Evolutionary conservation across 768 basidiomycete genomes (phyloP).

Genomic region (Phylloporus scabripes): DNA sequence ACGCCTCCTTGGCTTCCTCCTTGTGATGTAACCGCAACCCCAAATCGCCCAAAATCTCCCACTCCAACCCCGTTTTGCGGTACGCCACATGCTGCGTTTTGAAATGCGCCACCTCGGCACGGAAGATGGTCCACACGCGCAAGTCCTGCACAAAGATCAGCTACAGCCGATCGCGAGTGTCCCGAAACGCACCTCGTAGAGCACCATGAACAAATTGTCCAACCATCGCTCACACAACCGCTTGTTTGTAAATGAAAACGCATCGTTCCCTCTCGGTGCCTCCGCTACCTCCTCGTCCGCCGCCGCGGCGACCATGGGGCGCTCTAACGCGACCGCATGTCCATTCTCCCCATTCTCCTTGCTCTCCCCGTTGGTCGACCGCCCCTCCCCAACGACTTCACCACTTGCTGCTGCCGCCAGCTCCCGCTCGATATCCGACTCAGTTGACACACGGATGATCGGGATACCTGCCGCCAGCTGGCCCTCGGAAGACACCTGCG

Average conservation of each 20-base stretch:
- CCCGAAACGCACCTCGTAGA: slow-evolving; percentile 72
- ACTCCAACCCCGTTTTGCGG: slow-evolving; percentile 93
- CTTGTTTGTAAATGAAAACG: slow-evolving; percentile 94
- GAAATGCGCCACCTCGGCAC: slow-evolving; percentile 97
- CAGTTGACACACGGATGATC: slow-evolving; percentile 73
- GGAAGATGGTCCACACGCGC: slow-evolving; percentile 97
- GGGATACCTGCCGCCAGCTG: slow-evolving; percentile 37
- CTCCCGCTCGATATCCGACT: slow-evolving; percentile 52
- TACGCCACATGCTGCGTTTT: slow-evolving; percentile 98
- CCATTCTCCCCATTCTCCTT: slow-evolving; percentile 8
- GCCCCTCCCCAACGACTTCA: slow-evolving; percentile 11
- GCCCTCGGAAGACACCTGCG: slow-evolving; percentile 28
- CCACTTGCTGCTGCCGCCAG: slow-evolving; percentile 26
- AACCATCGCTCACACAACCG: slow-evolving; percentile 96
- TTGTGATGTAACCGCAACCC: slow-evolving; percentile 93
- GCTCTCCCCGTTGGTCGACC: slow-evolving; percentile 14
- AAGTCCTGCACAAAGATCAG: slow-evolving; percentile 56
- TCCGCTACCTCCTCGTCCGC: slow-evolving; percentile 21
- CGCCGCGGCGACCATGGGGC: slow-evolving; percentile 38
- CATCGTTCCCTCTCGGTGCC: slow-evolving; percentile 40
- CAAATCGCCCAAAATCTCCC: slow-evolving; percentile 97
- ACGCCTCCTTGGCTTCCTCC: slow-evolving; percentile 98
- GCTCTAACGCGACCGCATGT: slow-evolving; percentile 30
- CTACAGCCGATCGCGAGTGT: background rate
- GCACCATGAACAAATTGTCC: slow-evolving; percentile 96